Percentiles rank a stretch among this genome's conserved stretches.
These are phyloP conservation scores for Leptographium flavum DNA, from an alignment of 2,329 filamentous ascomycete genomes.

Conservation along the genomic window DNA sequence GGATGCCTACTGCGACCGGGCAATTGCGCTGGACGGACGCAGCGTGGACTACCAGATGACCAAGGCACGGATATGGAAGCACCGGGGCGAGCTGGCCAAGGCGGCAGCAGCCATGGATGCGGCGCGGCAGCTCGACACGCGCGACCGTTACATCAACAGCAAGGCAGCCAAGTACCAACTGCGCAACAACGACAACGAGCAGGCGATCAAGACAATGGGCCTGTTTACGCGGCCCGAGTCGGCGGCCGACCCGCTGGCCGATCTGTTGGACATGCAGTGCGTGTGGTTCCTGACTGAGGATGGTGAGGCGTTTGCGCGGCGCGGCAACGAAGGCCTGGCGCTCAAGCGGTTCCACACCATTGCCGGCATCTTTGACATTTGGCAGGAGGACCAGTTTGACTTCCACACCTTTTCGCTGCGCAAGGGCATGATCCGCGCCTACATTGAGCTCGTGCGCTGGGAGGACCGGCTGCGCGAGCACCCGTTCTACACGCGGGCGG, in stretches of 20 bases:
- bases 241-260: conserved; percentile 71
- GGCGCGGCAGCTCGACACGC: conserved; percentile 71
- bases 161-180: conserved; percentile 96
- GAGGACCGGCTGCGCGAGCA: conserved; percentile 84
- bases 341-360: conserved; percentile 85
- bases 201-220: conserved; percentile 75
- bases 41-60: conserved; percentile 91
- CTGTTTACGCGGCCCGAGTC: conserved; percentile 90
- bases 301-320: conserved; percentile 73
- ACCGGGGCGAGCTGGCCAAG: conserved; percentile 63
- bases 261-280: conserved; percentile 96
- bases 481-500: conserved; percentile 79
- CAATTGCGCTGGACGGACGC: conserved; percentile 63
- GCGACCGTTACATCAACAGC: conserved; percentile 95
- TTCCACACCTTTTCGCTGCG: conserved; percentile 97
- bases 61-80: conserved; percentile 88
- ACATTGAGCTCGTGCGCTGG: conserved; percentile 94
- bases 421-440: conserved; percentile 89
- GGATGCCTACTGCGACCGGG: conserved; percentile 66
- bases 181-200: conserved; percentile 79
- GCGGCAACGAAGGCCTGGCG: conserved; percentile 69
- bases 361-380: conserved; percentile 86
- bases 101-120: conserved; percentile 81
- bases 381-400: conserved; percentile 98
- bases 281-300: conserved; percentile 96